Percentiles rank a stretch among this genome's conserved stretches.
These are phyloP conservation scores for Trichosporon ovoides DNA, from an alignment of 1,284 basidiomycete species.

Conservation along the genomic window DNA sequence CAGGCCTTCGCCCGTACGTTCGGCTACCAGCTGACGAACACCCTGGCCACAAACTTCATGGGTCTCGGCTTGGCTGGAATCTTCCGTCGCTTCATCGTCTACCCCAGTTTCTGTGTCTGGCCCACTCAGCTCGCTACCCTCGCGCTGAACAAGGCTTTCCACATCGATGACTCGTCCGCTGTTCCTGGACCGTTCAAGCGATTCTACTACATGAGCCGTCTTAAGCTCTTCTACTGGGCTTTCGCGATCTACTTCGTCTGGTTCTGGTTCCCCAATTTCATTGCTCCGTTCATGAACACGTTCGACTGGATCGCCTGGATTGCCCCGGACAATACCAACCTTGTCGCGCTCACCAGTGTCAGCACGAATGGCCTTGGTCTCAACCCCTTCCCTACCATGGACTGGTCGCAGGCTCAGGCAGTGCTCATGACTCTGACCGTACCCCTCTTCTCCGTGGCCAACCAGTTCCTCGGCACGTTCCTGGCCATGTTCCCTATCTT, in stretches of 20 bases:
- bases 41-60: conserved; percentile 51
- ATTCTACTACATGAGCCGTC: conserved; percentile 4
- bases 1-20: conserved; percentile 45
- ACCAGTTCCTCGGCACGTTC: conserved; percentile 29
- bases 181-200: conserved; percentile 35
- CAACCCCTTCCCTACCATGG: conserved; percentile 39
- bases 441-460: conserved; percentile 36
- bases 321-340: conserved; percentile 43
- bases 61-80: conserved; percentile 54
- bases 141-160: conserved; percentile 51
- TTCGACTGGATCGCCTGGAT: conserved; percentile 63
- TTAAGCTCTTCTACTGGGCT: conserved; percentile 40
- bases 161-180: conserved; percentile 42
- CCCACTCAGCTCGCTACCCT: conserved; percentile 50
- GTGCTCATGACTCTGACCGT: conserved; percentile 20
- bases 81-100: conserved; percentile 51
- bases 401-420: conserved; percentile 27
- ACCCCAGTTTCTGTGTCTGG: conserved; percentile 51
- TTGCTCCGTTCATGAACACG: conserved; percentile 51
- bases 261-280: conserved; percentile 49
- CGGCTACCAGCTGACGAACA: conserved; percentile 46
- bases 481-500: conserved; percentile 25
- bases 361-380: conserved; percentile 32
- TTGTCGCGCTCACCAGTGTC: conserved; percentile 24
- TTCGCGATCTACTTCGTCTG: conserved; percentile 38